These are phyloP conservation scores for Cutaneotrichosporon mucoides DNA, from an alignment of 1,284 basidiomycete species.

Conservation along the genomic window DNA sequence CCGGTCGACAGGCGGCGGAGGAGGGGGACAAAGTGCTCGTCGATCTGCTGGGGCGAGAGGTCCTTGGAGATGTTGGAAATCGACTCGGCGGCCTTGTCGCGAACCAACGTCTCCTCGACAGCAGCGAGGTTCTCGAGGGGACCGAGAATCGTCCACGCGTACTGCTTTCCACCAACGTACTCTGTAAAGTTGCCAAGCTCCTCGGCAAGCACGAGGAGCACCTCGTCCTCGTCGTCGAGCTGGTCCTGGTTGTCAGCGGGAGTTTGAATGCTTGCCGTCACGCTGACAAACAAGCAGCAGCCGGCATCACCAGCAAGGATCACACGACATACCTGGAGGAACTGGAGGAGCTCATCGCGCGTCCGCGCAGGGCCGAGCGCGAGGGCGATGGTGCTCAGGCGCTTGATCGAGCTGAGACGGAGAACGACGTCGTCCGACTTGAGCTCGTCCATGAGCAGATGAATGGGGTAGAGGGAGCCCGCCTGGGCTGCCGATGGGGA, in stretches of 20 bases:
- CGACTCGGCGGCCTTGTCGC: slow-evolving; percentile 98
- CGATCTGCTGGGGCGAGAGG: slow-evolving; percentile 75
- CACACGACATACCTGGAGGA: slow-evolving; percentile 61
- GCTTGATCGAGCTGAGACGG: slow-evolving; percentile 94
- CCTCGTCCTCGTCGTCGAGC: slow-evolving; percentile 98
- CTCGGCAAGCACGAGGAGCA: slow-evolving; percentile 91
- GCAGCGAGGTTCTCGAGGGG: slow-evolving; percentile 94
- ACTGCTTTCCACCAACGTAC: slow-evolving; percentile 86
- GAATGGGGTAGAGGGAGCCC: slow-evolving; percentile 46
- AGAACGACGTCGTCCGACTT: slow-evolving; percentile 89
- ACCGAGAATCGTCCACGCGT: slow-evolving; percentile 83
- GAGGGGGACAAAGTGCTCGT: slow-evolving; percentile 88
- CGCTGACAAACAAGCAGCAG: too few relatives aligned
- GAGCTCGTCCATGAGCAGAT: slow-evolving; percentile 62
- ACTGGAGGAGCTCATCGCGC: slow-evolving; percentile 92
- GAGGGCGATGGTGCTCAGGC: slow-evolving; percentile 96
- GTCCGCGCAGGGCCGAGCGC: slow-evolving; percentile 94
- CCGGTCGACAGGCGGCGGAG: slow-evolving; percentile 84
- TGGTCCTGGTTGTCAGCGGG: slow-evolving; percentile 64
- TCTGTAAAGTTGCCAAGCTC: slow-evolving; percentile 91
- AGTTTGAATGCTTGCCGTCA: too few relatives aligned
- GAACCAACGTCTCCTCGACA: slow-evolving; percentile 95
- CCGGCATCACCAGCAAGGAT: too few relatives aligned
- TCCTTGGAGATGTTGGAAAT: slow-evolving; percentile 85
- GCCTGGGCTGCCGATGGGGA: slow-evolving; percentile 24